Evolutionary conservation across 2,329 filamentous ascomycete genomes (phyloP), one percentile per base, ranked within the genome.

Genomic region (Aspergillus fumigatus): DNA sequence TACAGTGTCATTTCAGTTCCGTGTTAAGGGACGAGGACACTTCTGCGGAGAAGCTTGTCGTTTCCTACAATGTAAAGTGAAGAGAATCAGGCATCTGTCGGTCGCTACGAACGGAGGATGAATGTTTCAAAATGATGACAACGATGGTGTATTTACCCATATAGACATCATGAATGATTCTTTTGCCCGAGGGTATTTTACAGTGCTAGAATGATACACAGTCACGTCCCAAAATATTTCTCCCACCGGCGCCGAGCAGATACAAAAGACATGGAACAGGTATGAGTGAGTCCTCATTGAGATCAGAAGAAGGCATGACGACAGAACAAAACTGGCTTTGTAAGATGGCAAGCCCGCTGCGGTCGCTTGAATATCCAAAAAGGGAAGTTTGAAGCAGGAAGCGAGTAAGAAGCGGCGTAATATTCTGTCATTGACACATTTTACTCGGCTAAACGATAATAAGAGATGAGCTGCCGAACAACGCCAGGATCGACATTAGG

Each of bases 401-500:
- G 19, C 51, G 40, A 17, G 55, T 53, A 55, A 49, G 54, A 55
- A 52, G 23, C 38, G 54, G 48, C 55, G 51, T 35, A 53, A 43
- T 50, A 56, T 52, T 56, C 29, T 19, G 21, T 26, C 55, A 55
- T 54, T 48, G 48, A 55, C 43, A 26, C 56, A 41, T 14, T 56
- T 72, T 67, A 78, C 63, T 75, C 77, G 55, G 80, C 81, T 57
- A 86, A 70, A 48, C 76, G 79, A 48, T 83, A 83, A 74, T 85
- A 88, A 50, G 83, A 81, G 67, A 87, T 85, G 58, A 92, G 72
- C 65, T 90, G 84, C 66, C 84, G 84, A 58, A 92, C 74, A 64
- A 92, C 79, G 53, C 70, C 70, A 2, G 83, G 81, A 59, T 88
- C 85, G 62, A 83, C 84, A 51, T 85, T 85, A 61, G 82, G 81